Evolutionary conservation across 73 alveolate genomes (phyloP).

Genomic region (Breviolum minutum): DNA sequence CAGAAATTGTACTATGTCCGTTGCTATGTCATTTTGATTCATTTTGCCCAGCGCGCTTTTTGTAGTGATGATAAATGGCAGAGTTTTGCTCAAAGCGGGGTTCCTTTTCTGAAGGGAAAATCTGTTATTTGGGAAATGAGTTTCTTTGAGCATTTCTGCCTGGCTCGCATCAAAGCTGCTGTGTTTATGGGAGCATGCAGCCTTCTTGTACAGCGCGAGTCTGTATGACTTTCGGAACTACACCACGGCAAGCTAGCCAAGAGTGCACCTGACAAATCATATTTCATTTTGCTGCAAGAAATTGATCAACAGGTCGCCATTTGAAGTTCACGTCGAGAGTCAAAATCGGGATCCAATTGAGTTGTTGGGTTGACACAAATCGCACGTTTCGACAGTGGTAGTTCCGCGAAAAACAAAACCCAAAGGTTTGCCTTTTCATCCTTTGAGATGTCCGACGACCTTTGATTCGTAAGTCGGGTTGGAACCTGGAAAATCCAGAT

Average conservation of each 20-base stretch:
- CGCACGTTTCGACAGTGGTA: too few relatives aligned
- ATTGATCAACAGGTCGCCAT: too few relatives aligned
- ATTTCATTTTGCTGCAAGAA: too few relatives aligned
- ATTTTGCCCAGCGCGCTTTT: slow-evolving; percentile 4
- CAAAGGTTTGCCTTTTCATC: not conserved
- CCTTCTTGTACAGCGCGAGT: slow-evolving; percentile 69
- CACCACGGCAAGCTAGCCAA: slow-evolving; percentile 3
- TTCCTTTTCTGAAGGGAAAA: not conserved
- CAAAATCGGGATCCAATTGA: too few relatives aligned
- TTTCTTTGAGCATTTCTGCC: slow-evolving; percentile 4
- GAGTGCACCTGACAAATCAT: not conserved
- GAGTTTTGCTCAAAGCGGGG: slow-evolving; percentile 1
- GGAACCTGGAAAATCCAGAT: slow-evolving; percentile 23
- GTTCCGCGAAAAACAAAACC: not conserved
- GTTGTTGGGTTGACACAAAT: too few relatives aligned
- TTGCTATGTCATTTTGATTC: not conserved
- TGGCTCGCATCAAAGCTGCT: slow-evolving; percentile 35
- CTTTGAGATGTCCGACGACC: slow-evolving; percentile 40
- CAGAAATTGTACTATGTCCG: not conserved
- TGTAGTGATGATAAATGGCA: not conserved
- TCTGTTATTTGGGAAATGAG: not conserved
- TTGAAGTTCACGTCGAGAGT: too few relatives aligned
- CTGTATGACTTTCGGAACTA: slow-evolving; percentile 9
- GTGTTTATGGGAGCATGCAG: slow-evolving; percentile 67
- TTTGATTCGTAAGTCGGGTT: slow-evolving; percentile 63